Evolutionary conservation across 495 filamentous ascomycete genomes (phyloP), one percentile per base, ranked within the genome.

Genomic region (Neurospora intermedia): DNA sequence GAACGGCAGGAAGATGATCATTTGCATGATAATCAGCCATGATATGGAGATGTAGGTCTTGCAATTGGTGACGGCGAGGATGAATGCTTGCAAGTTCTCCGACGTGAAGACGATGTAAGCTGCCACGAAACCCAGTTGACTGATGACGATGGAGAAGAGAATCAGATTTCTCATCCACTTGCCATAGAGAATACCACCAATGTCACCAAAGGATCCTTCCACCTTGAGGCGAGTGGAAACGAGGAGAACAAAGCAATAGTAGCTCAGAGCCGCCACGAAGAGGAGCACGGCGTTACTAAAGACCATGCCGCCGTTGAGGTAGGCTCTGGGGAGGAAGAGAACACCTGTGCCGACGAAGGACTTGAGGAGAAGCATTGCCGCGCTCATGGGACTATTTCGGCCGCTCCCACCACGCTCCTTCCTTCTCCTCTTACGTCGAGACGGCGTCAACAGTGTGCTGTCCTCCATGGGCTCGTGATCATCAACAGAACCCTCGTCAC

Each of bases 31-130:
- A 71, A 99, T 96, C 81, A 99, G 87, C 80, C 86, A 93, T 74
- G 92, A 92, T 82, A 98, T 92, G 76, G 92, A 88, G 73, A 99
- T 92, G 77, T 87, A 84, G 0, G 89, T 92, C 78, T 88, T 85
- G 85, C 95, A 97, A 73, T 95, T 85, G 71, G 93, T 91, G 69
- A 98, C 93, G 4, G 88, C 88, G 62, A 88, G 88, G 69, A 97
- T 91, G 82, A 99, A 97, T 11, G 96, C 96, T 78, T 97, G 95
- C 70, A 99, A 81, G 74, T 98, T 99, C 80, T 98, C 93, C 10
- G 94, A 91, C 7, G 95, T 97, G 80, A 99, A 99, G 72, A 99
- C 96, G 74, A 97, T 98, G 81, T 98, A 98, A n/a, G 96, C 96
- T 8, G 93, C 90, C 6, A 97, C 92, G 79, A 99, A 99, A 43